Evolutionary conservation across 2,329 filamentous ascomycete species (phyloP).

Genomic region (Tolypocladium nubicola): DNA sequence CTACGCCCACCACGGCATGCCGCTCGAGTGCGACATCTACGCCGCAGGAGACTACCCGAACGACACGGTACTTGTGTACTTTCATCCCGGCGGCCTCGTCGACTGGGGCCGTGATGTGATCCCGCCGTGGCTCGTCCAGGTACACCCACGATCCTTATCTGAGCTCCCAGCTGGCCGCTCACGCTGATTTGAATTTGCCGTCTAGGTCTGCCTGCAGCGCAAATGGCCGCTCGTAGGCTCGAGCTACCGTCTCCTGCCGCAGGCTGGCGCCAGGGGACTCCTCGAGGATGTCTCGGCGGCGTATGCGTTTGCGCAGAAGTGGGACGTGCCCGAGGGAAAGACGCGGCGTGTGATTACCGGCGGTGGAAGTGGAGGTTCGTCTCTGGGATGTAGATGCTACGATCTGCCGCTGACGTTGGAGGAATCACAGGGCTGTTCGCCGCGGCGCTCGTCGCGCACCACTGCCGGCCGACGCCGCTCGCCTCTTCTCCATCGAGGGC

Average conservation of each 20-base stretch:
- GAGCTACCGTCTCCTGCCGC: conserved; percentile 24
- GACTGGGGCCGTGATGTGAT: conserved; percentile 19
- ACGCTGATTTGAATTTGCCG: neutral
- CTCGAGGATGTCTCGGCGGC: conserved; percentile 19
- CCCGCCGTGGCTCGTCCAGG: conserved; percentile 25
- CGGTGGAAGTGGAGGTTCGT: conserved; percentile 21
- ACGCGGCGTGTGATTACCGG: conserved; percentile 17
- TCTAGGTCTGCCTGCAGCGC: conserved; percentile 16
- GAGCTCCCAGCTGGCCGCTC: neutral
- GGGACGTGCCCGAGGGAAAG: conserved; percentile 4
- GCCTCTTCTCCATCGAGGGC: conserved; percentile 23
- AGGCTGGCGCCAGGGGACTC: conserved; percentile 15
- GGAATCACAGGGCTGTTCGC: conserved; percentile 18
- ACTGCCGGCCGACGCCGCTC: conserved; percentile 15
- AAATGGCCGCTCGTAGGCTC: conserved; percentile 23
- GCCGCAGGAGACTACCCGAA: conserved; percentile 11
- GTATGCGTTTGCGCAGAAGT: conserved; percentile 17
- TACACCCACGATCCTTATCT: neutral
- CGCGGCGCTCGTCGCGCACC: conserved; percentile 16
- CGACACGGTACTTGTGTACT: conserved; percentile 21
- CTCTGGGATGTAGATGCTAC: neutral
- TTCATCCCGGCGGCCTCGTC: conserved; percentile 23
- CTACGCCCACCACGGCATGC: conserved; percentile 19
- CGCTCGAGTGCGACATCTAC: conserved; percentile 25
- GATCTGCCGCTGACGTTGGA: neutral